phyloP scores from a whole-genome alignment of 768 basidiomycete genomes.

The Kwoniella europaea region DNA sequence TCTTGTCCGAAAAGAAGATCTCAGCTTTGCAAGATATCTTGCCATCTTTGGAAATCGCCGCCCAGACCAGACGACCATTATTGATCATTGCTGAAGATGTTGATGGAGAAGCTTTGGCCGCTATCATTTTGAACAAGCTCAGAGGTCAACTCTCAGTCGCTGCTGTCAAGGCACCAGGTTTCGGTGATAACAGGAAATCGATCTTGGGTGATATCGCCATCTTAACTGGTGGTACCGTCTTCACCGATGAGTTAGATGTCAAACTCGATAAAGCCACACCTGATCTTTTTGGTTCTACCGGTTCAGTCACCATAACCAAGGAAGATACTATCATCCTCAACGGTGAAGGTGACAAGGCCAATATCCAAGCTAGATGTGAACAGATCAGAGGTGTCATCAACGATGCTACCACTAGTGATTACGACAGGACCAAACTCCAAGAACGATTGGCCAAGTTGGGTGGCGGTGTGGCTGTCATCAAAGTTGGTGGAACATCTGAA shows the following conservation, averaged over 20 bases:
- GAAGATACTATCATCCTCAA: conserved; percentile 97
- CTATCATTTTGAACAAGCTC: conserved; percentile 98
- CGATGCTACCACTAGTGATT: conserved; percentile 86
- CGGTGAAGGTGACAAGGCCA: conserved; percentile 86
- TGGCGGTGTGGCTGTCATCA: conserved; percentile 98
- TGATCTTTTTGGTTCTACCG: conserved; percentile 88
- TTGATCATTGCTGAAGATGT: conserved; percentile 97
- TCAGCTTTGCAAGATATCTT: conserved; percentile 92
- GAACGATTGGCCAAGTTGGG: conserved; percentile 94
- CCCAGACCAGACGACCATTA: conserved; percentile 78
- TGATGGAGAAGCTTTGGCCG: conserved; percentile 96
- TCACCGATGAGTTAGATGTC: conserved; percentile 94
- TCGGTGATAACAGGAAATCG: conserved; percentile 98
- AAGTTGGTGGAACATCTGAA: conserved; percentile 89
- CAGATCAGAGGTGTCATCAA: conserved; percentile 84
- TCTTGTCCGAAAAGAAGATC: conserved; percentile 98
- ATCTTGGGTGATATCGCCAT: conserved; percentile 97
- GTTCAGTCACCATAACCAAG: conserved; percentile 92
- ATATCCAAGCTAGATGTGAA: conserved; percentile 91
- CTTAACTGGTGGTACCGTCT: conserved; percentile 96
- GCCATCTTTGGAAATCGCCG: conserved; percentile 71
- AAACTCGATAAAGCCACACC: conserved; percentile 89
- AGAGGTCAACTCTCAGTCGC: conserved; percentile 93
- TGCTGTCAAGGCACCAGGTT: conserved; percentile 94
- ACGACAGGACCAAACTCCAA: conserved; percentile 91